Evolutionary conservation across 2,329 filamentous ascomycete species (phyloP), one percentile per base, ranked within the genome.

Genomic region (Cryphonectria nitschkei): DNA sequence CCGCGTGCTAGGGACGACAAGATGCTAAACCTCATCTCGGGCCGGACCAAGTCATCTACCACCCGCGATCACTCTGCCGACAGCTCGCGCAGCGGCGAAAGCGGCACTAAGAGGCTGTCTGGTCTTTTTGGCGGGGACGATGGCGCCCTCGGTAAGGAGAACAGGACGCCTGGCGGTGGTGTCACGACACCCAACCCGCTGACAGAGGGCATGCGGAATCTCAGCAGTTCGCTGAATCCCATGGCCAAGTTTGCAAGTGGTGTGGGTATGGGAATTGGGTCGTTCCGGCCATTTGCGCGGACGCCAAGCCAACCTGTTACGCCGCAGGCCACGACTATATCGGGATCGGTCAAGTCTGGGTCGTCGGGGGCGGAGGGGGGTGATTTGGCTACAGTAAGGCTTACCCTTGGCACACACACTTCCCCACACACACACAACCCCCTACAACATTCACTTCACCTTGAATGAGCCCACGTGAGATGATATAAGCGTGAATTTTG

Each of bases 181-280:
- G 37, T 75, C 76, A 74, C 77, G 68, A 88, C 87, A 72, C 90
- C 91, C 3, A 90, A 92, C 41, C 81, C 90, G 16, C 37, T 60
- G 65, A 88, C 97, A 1, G 93, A 97, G 74, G 93, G 93, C 16
- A 91, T 97, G 84, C 90, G 93, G 68, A 95, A 88, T 78, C 86
- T 97, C 72, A 91, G 93, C 52, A 96, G 88, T 78, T 91, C 91
- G 0, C 84, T 97, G 46, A 97, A 97, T 76, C 94, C 94, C 3
- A 90, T 97, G 79, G 93, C 90, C 61, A 89, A 93, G 67, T 88
- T 97, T 67, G 89, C 92, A 1, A 67, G 70, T 14, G 84, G 75
- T 11, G 54, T 68, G 26, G 58, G 54, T n/a, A 68, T 68, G 66
- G 86, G 90, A 46, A 94, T 96, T 78, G 87, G 88, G 69, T 87